Conservation (phyloP, 768 basidiomycete species). For the Filobasidium wieringae region DNA sequence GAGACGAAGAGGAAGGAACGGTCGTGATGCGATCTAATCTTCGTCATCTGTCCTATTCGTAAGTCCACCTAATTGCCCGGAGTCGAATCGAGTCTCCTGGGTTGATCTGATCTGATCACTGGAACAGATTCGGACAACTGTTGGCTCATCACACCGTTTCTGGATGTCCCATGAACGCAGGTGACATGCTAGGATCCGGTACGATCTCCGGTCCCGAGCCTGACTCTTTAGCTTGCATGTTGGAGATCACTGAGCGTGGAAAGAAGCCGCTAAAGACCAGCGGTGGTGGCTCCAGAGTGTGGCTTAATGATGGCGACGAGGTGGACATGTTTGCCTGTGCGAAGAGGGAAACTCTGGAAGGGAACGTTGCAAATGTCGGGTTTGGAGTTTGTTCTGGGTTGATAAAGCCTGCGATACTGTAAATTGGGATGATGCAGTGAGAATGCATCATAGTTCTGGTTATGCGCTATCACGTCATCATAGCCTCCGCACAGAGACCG, state of each 20-base stretch:
- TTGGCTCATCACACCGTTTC: constrained; percentile 19
- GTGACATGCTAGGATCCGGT: constrained; percentile 24
- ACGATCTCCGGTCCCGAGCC: constrained; percentile 16
- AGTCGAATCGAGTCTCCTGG: not conserved
- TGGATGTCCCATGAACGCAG: constrained; percentile 14
- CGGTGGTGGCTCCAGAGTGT: constrained; percentile 1
- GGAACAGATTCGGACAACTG: constrained; percentile 14
- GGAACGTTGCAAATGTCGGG: constrained; percentile 10
- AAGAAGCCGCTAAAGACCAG: constrained; percentile 8
- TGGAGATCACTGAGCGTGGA: constrained; percentile 17
- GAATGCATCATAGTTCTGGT: not conserved
- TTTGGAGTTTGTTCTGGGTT: constrained; percentile 16
- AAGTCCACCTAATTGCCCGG: too few species aligned
- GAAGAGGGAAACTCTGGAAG: not conserved
- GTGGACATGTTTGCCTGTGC: constrained; percentile 12
- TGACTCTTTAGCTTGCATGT: constrained; percentile 7
- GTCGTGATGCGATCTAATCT: constrained; percentile 4
- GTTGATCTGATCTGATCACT: not conserved
- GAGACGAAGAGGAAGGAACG: not conserved
- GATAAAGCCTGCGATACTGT: constrained; percentile 11
- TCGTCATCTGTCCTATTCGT: constrained; percentile 16
- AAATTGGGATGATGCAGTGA: not conserved
- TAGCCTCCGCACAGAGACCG: too few species aligned
- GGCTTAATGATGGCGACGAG: constrained; percentile 18
- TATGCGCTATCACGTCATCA: too few species aligned